These are phyloP conservation scores for Aspergillus avenaceus DNA, from an alignment of 495 filamentous ascomycete genomes.

Conservation along the genomic window DNA sequence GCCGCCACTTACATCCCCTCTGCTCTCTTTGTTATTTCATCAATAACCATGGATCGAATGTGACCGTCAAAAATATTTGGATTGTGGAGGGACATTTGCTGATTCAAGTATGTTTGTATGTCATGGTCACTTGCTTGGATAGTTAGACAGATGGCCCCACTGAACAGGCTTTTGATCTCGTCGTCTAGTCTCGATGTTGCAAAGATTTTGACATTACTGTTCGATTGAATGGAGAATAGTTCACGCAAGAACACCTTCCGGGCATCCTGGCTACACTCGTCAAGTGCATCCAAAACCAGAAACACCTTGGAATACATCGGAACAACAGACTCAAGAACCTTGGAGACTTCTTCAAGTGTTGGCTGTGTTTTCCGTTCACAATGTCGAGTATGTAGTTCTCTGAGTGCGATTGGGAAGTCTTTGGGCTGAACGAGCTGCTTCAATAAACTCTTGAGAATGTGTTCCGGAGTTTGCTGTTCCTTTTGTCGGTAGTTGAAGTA, in stretches of 20 bases:
- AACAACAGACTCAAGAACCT: slow-evolving; percentile 20
- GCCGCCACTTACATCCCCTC: slow-evolving; percentile 44
- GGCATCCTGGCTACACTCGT: slow-evolving; percentile 24
- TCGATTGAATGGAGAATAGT: slow-evolving; percentile 8
- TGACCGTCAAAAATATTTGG: not conserved
- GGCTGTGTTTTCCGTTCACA: slow-evolving; percentile 16
- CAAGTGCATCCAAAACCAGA: slow-evolving; percentile 43
- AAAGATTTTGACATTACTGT: slow-evolving; percentile 9
- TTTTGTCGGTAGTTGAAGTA: slow-evolving; percentile 26
- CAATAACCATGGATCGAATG: slow-evolving; percentile 9
- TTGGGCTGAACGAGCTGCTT: slow-evolving; percentile 21
- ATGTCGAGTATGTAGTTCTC: slow-evolving; percentile 20
- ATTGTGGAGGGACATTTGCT: not conserved
- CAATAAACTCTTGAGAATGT: slow-evolving; percentile 16
- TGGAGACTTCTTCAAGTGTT: slow-evolving; percentile 25
- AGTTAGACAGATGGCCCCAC: slow-evolving; percentile 9
- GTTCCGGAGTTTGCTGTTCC: slow-evolving; percentile 9
- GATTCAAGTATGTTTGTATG: slow-evolving; percentile 23
- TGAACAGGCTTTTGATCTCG: slow-evolving; percentile 11
- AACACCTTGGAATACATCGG: slow-evolving; percentile 18
- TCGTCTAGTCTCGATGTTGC: slow-evolving; percentile 25
- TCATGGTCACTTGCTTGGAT: slow-evolving; percentile 28
- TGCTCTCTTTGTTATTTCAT: slow-evolving; percentile 22
- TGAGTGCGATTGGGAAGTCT: slow-evolving; percentile 18
- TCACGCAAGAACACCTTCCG: slow-evolving; percentile 5